A percentile compares a stretch with the other conserved stretches of the same genome.
These are phyloP conservation scores for Withania somnifera DNA, from an alignment of 305 asterid genomes.

Conservation along the genomic window DNA sequence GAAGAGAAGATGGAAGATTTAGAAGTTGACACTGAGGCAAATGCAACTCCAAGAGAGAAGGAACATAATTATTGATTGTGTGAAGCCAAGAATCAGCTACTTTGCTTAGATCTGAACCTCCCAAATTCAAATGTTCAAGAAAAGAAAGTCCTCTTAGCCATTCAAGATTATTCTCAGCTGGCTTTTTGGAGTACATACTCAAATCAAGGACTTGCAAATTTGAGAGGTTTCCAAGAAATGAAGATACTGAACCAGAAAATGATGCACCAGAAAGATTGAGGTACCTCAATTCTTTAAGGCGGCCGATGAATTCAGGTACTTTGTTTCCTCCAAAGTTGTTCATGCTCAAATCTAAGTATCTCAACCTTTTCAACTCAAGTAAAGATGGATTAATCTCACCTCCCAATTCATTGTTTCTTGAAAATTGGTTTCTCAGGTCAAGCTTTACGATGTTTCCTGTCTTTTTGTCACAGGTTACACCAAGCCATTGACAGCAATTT, in stretches of 20 bases:
- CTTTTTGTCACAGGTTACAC: slow-evolving; percentile 3
- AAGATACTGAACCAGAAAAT: slow-evolving; percentile 9
- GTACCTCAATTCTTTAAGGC: slow-evolving; percentile 7
- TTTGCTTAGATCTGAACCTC: slow-evolving; percentile 6
- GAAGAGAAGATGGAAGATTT: slow-evolving; percentile 15
- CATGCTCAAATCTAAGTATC: slow-evolving; percentile 22
- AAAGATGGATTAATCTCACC: slow-evolving; percentile 23
- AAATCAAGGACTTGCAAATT: slow-evolving; percentile 19
- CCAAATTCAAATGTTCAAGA: slow-evolving; percentile 15
- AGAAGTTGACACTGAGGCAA: slow-evolving; percentile 18
- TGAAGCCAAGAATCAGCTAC: slow-evolving; percentile 18
- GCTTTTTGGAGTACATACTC: neutral
- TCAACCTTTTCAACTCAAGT: slow-evolving; percentile 11
- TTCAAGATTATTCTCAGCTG: slow-evolving; percentile 3
- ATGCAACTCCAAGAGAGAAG: slow-evolving; percentile 19
- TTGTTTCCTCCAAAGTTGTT: slow-evolving; percentile 17
- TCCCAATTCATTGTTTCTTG: neutral
- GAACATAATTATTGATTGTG: slow-evolving; percentile 8
- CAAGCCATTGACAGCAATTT: slow-evolving; percentile 9
- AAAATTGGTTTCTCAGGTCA: slow-evolving; percentile 6
- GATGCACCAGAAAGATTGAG: slow-evolving; percentile 19
- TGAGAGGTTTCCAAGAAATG: slow-evolving; percentile 14
- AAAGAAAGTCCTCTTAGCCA: slow-evolving; percentile 19
- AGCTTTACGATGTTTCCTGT: slow-evolving; percentile 1
- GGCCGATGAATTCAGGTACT: slow-evolving; percentile 17